These are phyloP conservation scores for Citrus sinensis DNA, from an alignment of 345 rosid genomes.

Conservation along the genomic window DVS_A1.0 CM039169.1:18115001-18115500, in stretches of 20 bases:
- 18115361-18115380: slow-evolving; percentile 61
- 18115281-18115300: slow-evolving; percentile 44
- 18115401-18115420: slow-evolving; percentile 62
- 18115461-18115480: slow-evolving; percentile 28
- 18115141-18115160: slow-evolving; percentile 91
- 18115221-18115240: slow-evolving; percentile 87
- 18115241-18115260: slow-evolving; percentile 68
- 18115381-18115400: slow-evolving; percentile 83
- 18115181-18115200: slow-evolving; percentile 88
- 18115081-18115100: slow-evolving; percentile 53
- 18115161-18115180: slow-evolving; percentile 78
- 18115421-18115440: slow-evolving; percentile 80
- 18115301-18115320: slow-evolving; percentile 59
- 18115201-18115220: slow-evolving; percentile 83
- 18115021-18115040: slow-evolving; percentile 88
- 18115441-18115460: slow-evolving; percentile 67
- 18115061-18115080: slow-evolving; percentile 71
- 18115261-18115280: slow-evolving; percentile 54
- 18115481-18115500: slow-evolving; percentile 66
- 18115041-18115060: slow-evolving; percentile 85
- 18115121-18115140: slow-evolving; percentile 88
- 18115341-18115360: slow-evolving; percentile 44
- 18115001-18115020: slow-evolving; percentile 65
- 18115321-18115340: slow-evolving; percentile 43
- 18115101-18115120: slow-evolving; percentile 61